Evolutionary conservation across 345 rosid species (phyloP).

Genomic region (Acer saccharum): DNA sequence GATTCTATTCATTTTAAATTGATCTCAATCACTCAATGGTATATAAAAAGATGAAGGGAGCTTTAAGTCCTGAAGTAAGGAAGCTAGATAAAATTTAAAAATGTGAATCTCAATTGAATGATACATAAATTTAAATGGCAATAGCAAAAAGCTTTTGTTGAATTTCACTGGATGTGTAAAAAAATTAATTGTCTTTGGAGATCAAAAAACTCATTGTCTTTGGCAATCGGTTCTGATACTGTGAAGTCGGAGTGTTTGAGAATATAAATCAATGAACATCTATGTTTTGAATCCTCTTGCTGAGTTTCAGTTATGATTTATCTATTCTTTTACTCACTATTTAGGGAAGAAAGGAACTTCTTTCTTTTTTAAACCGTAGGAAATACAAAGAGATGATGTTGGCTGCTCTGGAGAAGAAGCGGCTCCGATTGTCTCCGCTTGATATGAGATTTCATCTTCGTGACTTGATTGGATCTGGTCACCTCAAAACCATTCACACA

Average conservation of each 20-base stretch:
- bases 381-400: slow-evolving; percentile 93
- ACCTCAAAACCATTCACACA: slow-evolving; percentile 57
- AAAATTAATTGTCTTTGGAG: background rate
- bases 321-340: slow-evolving; percentile 15
- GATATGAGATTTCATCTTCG: slow-evolving; percentile 96
- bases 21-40: no score
- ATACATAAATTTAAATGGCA: background rate
- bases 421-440: slow-evolving; percentile 72
- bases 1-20: background rate
- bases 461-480: slow-evolving; percentile 94
- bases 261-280: slow-evolving; percentile 5
- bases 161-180: background rate
- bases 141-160: background rate
- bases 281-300: background rate
- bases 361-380: slow-evolving; percentile 69
- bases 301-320: background rate
- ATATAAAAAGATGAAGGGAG: background rate
- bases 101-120: background rate
- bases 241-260: slow-evolving; percentile 5
- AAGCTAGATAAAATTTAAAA: background rate
- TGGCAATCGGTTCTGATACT: slow-evolving; percentile 3
- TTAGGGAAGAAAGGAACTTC: slow-evolving; percentile 95
- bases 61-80: background rate
- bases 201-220: background rate
- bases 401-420: slow-evolving; percentile 81